Base-by-base conservation (phyloP, 805 yeast genomes). In the Candida broadrunensis region DNA sequence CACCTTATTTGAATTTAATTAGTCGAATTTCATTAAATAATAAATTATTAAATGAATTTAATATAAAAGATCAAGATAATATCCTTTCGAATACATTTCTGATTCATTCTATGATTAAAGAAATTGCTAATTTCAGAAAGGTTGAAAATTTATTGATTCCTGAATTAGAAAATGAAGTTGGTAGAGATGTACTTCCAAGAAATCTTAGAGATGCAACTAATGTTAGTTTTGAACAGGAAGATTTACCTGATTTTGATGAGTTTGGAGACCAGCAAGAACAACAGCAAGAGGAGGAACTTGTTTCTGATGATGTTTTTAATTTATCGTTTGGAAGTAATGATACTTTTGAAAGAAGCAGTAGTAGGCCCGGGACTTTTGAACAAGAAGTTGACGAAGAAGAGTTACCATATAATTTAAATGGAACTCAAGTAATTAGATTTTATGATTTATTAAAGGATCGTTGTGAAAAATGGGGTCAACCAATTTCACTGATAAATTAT, bases 341-440 rank as follows among this genome's bases (percentile, higher is more conserved):
- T 33, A 21, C 16, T 7, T 32, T 26, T 26, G 17, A 14, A 11
- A 29, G 16, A 36, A 20, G 19, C 19, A 26, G 18, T 5, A 32
- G 16, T 13, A 26, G 31, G 38, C 27, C 25, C 27, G 14, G 26
- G 9, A 36, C 16, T 11, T 4, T 25, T 17, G 23, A 19, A 14
- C 32, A 29, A 23, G 34, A 30, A 7, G 33, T 15, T n/a, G 15
- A 20, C 13, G 31, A 33, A 9, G 27, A 15, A n/a, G 16, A 29
- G 5, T 3, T 21, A 14, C 23, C 24, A 5, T 30, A n/a, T 16
- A 21, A 11, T 16, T 15, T 37, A 6, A 29, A 5, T 29, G 24
- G 21, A 20, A 34, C 17, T 26, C 51, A 47, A 35, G 33, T 50
- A 27, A 35, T 39, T 1, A 39, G 46, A 31, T 53, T 51, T 27